Percentiles rank a stretch among this genome's conserved stretches.
Conservation (phyloP, 352 stramenopile species). For the Salisapilia sapeloensis region DNA sequence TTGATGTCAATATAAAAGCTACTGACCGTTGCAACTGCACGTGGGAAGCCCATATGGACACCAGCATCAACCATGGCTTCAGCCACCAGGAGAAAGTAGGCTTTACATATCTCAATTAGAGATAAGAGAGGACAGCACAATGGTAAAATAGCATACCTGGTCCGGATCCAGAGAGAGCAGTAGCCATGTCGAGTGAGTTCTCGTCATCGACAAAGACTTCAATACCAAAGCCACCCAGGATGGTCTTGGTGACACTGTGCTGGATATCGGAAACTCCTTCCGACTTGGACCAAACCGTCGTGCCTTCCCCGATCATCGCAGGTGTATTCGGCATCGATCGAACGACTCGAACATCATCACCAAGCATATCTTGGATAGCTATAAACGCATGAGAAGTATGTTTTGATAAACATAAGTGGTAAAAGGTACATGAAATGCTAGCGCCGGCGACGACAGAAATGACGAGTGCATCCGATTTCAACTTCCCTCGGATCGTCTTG, state of each 20-base stretch:
- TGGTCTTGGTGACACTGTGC: conserved; percentile 59
- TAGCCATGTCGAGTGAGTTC: conserved; percentile 90
- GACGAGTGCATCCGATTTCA: conserved; percentile 42
- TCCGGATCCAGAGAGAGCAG: conserved; percentile 84
- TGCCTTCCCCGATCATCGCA: conserved; percentile 87
- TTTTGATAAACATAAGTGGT: not conserved
- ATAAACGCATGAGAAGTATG: not conserved
- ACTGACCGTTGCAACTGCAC: conserved; percentile 76
- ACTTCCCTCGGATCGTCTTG: conserved; percentile 31
- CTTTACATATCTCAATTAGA: conserved; percentile 7
- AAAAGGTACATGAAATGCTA: conserved; percentile 34
- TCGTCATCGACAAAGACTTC: conserved; percentile 91
- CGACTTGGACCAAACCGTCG: conserved; percentile 88
- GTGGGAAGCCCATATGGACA: conserved; percentile 91
- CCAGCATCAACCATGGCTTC: conserved; percentile 92
- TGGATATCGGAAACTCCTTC: conserved; percentile 58
- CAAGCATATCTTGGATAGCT: conserved; percentile 35
- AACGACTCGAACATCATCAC: conserved; percentile 66
- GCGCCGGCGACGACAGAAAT: conserved; percentile 76
- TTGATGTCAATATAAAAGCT: not conserved
- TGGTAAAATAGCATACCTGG: conserved; percentile 23
- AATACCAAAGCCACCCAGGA: conserved; percentile 84
- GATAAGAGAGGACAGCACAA: not conserved
- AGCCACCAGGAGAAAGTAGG: conserved; percentile 92
- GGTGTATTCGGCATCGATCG: conserved; percentile 94